phyloP scores from a whole-genome alignment of 2,329 filamentous ascomycete species.

The Neobulgaria alba region DNA sequence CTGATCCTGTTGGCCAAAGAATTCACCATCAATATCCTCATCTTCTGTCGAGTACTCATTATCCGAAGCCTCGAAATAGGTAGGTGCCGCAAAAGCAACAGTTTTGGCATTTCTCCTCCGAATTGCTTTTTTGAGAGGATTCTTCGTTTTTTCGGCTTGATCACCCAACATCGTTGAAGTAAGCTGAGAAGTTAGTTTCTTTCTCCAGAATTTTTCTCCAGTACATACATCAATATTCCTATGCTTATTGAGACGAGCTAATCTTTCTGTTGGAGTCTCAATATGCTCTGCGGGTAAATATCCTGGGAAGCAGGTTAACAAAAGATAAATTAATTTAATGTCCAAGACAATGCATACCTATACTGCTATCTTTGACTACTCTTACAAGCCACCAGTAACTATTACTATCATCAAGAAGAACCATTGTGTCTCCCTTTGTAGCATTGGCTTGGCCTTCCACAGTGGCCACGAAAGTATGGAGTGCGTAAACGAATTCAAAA shows the following conservation, averaged over 20 bases:
- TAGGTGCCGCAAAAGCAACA: conserved; percentile 61
- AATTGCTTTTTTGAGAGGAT: conserved; percentile 66
- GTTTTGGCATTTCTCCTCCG: conserved; percentile 61
- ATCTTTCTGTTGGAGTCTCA: conserved; percentile 89
- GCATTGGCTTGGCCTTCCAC: conserved; percentile 98
- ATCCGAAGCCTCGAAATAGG: conserved; percentile 64
- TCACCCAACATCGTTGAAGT: conserved; percentile 65
- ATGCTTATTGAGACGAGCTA: conserved; percentile 94
- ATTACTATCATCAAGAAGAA: conserved; percentile 94
- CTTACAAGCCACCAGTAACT: conserved; percentile 99
- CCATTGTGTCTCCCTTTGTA: conserved; percentile 98
- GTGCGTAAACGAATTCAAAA: conserved; percentile 97
- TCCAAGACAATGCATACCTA: conserved; percentile 40
- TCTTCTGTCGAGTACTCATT: conserved; percentile 63
- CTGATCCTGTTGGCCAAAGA: conserved; percentile 39
- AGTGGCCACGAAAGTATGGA: conserved; percentile 95
- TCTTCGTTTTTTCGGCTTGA: conserved; percentile 62
- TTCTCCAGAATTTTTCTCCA: not conserved
- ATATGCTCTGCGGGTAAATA: conserved; percentile 97
- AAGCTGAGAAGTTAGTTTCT: conserved; percentile 36
- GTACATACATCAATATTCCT: conserved; percentile 84
- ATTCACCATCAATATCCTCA: conserved; percentile 42
- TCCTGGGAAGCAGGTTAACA: conserved; percentile 41
- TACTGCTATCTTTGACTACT: conserved; percentile 95
- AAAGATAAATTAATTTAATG: not conserved